Percentiles rank a stretch among this genome's conserved stretches.
These are phyloP conservation scores for Carex pumila DNA, from an alignment of 176 grass and related monocot species.

Conservation along the genomic window DNA sequence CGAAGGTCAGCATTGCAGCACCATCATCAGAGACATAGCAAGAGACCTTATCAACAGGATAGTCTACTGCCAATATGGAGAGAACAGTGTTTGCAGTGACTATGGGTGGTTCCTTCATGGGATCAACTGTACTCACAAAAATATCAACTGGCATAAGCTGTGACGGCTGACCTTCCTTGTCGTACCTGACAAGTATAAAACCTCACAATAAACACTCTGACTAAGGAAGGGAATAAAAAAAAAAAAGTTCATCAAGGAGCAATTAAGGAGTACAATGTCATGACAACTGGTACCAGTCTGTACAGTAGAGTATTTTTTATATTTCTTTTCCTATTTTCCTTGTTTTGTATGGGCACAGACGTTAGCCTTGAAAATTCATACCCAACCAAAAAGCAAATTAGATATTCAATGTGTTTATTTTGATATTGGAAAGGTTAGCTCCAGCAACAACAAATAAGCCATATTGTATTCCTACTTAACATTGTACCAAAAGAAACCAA, in stretches of 20 bases:
- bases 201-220: conserved; percentile 14
- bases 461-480: background rate
- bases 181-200: conserved; percentile 51
- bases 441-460: background rate
- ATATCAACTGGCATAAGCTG: conserved; percentile 69
- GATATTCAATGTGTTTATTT: background rate
- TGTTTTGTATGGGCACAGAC: background rate
- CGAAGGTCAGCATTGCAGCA: conserved; percentile 90
- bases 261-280: background rate
- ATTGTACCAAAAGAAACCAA: conserved; percentile 32
- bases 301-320: background rate
- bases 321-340: background rate
- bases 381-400: background rate
- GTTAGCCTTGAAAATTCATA: background rate
- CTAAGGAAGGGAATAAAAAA: background rate
- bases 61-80: conserved; percentile 83
- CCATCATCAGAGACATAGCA: conserved; percentile 99
- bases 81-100: conserved; percentile 96
- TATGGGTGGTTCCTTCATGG: conserved; percentile 76
- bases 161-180: conserved; percentile 72
- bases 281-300: background rate
- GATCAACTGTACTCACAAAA: conserved; percentile 94
- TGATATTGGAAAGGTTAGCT: background rate
- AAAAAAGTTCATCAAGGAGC: background rate
- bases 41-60: conserved; percentile 78